These are phyloP conservation scores for Scenedesmus sp. DNA, from an alignment of 163 green algal species.

Conservation along the genomic window DNA sequence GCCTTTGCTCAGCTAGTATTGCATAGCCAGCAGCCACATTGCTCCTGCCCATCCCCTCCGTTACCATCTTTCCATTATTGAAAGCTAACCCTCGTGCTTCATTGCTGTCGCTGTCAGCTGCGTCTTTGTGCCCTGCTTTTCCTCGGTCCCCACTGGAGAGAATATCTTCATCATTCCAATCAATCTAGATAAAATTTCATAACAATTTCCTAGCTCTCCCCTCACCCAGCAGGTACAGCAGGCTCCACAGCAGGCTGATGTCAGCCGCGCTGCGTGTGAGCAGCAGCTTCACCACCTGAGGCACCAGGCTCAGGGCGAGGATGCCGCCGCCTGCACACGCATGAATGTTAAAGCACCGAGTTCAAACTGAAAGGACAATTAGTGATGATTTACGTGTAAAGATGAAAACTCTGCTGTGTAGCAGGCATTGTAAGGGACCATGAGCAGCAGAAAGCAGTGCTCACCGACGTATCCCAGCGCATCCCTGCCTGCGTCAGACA, in stretches of 20 bases:
- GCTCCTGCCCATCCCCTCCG: too few species aligned
- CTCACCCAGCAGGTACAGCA: constrained; percentile 35
- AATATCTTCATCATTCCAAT: not conserved
- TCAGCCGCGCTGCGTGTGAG: constrained; percentile 15
- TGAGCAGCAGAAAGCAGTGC: not conserved
- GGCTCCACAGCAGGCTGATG: constrained; percentile 34
- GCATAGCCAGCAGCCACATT: too few species aligned
- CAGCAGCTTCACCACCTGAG: constrained; percentile 36
- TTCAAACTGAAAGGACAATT: too few species aligned
- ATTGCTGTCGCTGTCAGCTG: too few species aligned
- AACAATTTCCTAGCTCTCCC: not conserved
- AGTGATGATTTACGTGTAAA: not conserved
- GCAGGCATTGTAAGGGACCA: not conserved
- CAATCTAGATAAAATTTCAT: not conserved
- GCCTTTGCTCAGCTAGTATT: too few species aligned
- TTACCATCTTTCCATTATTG: too few species aligned
- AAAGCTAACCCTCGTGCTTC: too few species aligned
- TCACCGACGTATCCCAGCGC: constrained; percentile 3
- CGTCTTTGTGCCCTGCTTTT: too few species aligned
- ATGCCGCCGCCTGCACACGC: constrained; percentile 1
- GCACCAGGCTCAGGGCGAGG: constrained; percentile 34
- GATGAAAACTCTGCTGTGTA: not conserved
- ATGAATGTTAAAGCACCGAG: not conserved
- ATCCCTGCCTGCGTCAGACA: not conserved
- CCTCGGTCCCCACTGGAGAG: too few species aligned